Evolutionary conservation across 306 rosid species (phyloP), one percentile per base, ranked within the genome.

Genomic region (Prosopis cineraria): DNA sequence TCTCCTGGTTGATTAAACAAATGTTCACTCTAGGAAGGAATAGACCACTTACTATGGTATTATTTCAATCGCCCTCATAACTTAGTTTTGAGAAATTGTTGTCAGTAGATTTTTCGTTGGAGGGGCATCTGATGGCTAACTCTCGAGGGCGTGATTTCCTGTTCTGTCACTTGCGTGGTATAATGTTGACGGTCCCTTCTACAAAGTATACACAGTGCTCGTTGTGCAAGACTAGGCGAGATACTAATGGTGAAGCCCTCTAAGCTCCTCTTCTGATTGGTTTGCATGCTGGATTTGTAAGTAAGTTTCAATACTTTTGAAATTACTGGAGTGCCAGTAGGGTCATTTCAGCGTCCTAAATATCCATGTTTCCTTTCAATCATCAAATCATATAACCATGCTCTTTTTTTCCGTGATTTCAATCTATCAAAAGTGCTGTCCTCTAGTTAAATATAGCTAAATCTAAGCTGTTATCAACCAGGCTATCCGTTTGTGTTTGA

Each of bases 121-220:
- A 47, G 62, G 31, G 60, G 60, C 31, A 31, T 70, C 39, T 10
- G 29, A 81, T 85, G 88, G 75, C 83, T 68, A 78, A 79, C 70
- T 74, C 79, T 47, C 83, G 40, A 1, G 74, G 76, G 14, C 85
- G 80, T 10, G 85, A 81, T 85, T 85, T 85, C 65, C 65, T 47
- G 41, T 85, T 78, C 77, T 85, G 83, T 44, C 33, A 74, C 14
- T 36, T 78, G 62, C 81, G 85, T 31, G 85, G 88, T 29, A 85
- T 81, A 14, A 44, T 70, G 81, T 81, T 85, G 24, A 27, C 27
- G 1, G 81, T 74, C 22, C 81, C 76, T 62, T 85, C 85, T 62
- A 0, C 31, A 5, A 6, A 81, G 41, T 65, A 74, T 2, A 81
- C 85, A 2, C 10, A 55, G 16, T 81, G 85, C 56, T 81, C 88